Evolutionary conservation across 2,329 filamentous ascomycete species (phyloP).

Genomic region (Penicillium concentricum): DNA sequence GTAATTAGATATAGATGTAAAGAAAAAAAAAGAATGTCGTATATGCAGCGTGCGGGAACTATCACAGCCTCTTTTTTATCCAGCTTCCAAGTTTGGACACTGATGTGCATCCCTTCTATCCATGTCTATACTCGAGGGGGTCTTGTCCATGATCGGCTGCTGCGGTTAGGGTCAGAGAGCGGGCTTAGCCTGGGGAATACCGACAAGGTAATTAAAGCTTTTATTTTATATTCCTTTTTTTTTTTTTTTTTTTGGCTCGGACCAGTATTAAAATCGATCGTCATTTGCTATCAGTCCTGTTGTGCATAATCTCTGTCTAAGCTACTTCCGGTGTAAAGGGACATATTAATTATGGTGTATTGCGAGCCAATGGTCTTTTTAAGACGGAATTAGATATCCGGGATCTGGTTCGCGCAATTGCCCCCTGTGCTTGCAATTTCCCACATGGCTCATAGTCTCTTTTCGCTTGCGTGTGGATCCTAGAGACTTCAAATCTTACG

Average conservation of each 20-base stretch:
- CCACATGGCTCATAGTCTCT: not conserved
- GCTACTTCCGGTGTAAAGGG: not conserved
- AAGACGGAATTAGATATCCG: not conserved
- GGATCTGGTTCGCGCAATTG: not conserved
- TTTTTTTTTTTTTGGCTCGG: not conserved
- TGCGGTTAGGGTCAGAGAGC: conserved; percentile 1
- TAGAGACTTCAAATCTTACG: not conserved
- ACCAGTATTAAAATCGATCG: not conserved
- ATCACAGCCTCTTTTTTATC: not conserved
- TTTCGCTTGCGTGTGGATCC: not conserved
- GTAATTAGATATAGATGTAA: not conserved
- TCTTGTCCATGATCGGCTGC: conserved; percentile 1
- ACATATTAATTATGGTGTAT: no score
- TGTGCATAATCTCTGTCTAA: conserved; percentile 1
- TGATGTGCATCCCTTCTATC: not conserved
- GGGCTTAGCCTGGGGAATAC: not conserved
- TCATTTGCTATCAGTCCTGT: not conserved
- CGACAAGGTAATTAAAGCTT: not conserved
- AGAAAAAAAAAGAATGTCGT: not conserved
- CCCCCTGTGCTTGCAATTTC: not conserved
- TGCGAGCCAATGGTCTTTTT: not conserved
- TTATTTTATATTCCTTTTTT: not conserved
- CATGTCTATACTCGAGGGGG: not conserved
- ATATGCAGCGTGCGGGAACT: conserved; percentile 2
- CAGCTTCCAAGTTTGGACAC: conserved; percentile 7